These are phyloP conservation scores for Hansenula lynferdii DNA, from an alignment of 1,139 yeast genomes.

Conservation along the genomic window DNA sequence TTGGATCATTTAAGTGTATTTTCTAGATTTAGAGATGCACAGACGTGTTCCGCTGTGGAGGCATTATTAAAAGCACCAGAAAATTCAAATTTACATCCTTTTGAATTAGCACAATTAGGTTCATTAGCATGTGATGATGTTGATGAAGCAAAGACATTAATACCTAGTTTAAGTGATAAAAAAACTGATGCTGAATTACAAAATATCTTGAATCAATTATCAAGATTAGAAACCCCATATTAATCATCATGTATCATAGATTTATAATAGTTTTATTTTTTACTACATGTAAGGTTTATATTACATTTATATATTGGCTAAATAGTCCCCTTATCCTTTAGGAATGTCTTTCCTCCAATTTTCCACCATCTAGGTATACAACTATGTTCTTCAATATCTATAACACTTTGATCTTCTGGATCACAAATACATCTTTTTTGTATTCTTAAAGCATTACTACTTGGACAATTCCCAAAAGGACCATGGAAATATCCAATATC, in stretches of 20 bases:
- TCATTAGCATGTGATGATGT: slow-evolving; percentile 94
- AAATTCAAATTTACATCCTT: slow-evolving; percentile 71
- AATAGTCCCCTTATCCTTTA: slow-evolving; percentile 21
- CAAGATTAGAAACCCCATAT: slow-evolving; percentile 52
- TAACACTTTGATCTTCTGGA: slow-evolving; percentile 36
- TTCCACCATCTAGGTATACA: slow-evolving; percentile 89
- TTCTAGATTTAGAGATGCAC: slow-evolving; percentile 87
- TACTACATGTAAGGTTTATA: neutral
- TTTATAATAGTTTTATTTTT: neutral
- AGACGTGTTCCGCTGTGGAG: slow-evolving; percentile 92
- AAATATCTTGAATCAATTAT: slow-evolving; percentile 78
- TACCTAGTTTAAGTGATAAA: slow-evolving; percentile 79
- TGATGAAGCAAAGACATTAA: slow-evolving; percentile 92
- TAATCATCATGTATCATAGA: too few relatives aligned
- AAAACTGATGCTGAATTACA: slow-evolving; percentile 86
- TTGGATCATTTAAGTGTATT: slow-evolving; percentile 82
- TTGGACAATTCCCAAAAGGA: slow-evolving; percentile 84
- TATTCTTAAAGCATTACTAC: slow-evolving; percentile 39
- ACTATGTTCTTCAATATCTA: slow-evolving; percentile 61
- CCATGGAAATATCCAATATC: slow-evolving; percentile 85
- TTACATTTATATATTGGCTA: too few relatives aligned
- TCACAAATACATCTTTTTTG: slow-evolving; percentile 73
- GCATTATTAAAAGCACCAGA: slow-evolving; percentile 67
- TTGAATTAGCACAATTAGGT: slow-evolving; percentile 93
- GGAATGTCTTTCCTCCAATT: slow-evolving; percentile 45